These are phyloP conservation scores for Quercus lobata DNA, from an alignment of 331 rosid species.

Conservation along the genomic window DNA sequence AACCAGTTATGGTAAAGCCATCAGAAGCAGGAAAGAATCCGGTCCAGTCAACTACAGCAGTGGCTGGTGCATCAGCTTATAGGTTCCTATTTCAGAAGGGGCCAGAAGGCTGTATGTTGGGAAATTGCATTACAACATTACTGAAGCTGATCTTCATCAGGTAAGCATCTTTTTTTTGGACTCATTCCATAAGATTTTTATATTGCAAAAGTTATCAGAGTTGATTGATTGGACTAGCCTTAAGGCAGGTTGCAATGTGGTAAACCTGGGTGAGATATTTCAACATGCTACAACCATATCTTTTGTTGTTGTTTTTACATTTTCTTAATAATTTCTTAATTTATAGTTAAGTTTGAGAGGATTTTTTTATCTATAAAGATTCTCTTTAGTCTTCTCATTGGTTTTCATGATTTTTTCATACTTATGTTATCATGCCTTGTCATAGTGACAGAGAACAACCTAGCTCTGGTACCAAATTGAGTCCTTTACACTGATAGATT, in stretches of 20 bases:
- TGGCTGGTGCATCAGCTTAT: constrained; percentile 40
- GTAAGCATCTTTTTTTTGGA: constrained; percentile 33
- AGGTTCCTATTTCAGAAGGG: constrained; percentile 91
- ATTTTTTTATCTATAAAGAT: neutral
- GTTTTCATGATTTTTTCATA: neutral
- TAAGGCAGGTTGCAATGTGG: neutral
- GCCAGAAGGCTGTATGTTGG: constrained; percentile 95
- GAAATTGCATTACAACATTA: constrained; percentile 74
- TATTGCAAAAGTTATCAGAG: too few relatives aligned
- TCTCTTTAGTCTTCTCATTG: neutral
- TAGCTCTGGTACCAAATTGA: too few relatives aligned
- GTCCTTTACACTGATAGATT: neutral
- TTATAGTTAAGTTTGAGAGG: neutral
- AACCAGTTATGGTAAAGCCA: constrained; percentile 99
- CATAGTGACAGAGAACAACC: too few relatives aligned
- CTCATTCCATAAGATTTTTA: neutral
- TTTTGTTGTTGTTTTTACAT: neutral
- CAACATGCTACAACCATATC: neutral
- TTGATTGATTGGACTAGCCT: neutral
- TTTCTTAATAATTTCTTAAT: neutral
- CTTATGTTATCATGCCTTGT: constrained; percentile 7
- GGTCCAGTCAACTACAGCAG: constrained; percentile 74
- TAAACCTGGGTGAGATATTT: neutral
- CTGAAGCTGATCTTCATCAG: constrained; percentile 85
- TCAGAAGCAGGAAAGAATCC: constrained; percentile 98